Evolutionary conservation across 805 yeast genomes (phyloP), one percentile per base, ranked within the genome.

Genomic region (Starmerella lactis-condensi): DNA sequence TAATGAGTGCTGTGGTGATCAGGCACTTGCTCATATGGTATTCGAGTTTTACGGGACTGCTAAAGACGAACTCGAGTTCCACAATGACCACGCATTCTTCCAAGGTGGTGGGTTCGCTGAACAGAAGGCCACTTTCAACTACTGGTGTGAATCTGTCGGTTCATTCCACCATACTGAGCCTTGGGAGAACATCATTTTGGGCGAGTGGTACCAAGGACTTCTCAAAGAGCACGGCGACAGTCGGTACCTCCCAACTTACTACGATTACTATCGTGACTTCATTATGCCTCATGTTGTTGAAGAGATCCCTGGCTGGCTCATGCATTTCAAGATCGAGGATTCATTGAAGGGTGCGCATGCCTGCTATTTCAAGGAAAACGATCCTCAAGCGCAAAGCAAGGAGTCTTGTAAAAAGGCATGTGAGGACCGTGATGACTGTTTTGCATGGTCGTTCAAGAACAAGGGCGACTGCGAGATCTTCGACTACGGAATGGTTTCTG

Each of bases 1-100:
- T 2, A 29, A 20, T 4, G 30, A 36, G 19, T 54, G 58, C 43
- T 54, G 58, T 30, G 61, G 61, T 7, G 61, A 56, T 29, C 40
- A 41, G 18, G 43, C 54, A 32, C 43, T 54, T 6, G 53, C 52
- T 4, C 25, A 34, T 21, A 37, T 43, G 22, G 41, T 53, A 6
- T 19, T 24, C 1, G 46, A 41, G 6, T 37, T 28, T 14, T 41
- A 39, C 3, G 36, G 34, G 17, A 22, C 30, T 6, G 28, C 31
- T 15, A 29, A 41, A 5, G 29, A 33, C 12, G 37, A 41, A 18
- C 31, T 39, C 24, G 16, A 28, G 3, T 26, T 17, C 21, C 19
- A 26, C 12, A 21, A 17, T 14, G 19, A 26, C 6, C 6, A 9
- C 10, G 29, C 18, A 6, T 38, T 41, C 16, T 42, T 56, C 38